A percentile compares a stretch with the other conserved stretches of the same genome.
phyloP scores from a whole-genome alignment of 2,329 filamentous ascomycete species.

The Alternaria triticina region DNA sequence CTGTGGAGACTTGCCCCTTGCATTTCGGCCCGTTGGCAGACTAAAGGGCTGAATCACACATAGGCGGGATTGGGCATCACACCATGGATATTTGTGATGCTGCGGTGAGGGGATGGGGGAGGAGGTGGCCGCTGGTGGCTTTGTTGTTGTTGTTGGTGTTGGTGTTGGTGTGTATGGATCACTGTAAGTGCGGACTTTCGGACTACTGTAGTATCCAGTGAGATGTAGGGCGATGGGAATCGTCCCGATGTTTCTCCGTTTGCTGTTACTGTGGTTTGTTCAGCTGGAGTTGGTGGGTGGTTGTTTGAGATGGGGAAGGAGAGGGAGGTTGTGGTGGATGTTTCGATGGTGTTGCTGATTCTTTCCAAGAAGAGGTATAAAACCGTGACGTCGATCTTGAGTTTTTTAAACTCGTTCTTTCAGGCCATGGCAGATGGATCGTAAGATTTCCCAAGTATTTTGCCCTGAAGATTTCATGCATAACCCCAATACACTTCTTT shows the following conservation, averaged over 20 bases:
- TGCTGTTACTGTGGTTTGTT: too few relatives aligned
- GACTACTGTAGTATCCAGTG: too few relatives aligned
- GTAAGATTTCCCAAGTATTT: background rate
- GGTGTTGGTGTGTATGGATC: too few relatives aligned
- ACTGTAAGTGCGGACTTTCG: too few relatives aligned
- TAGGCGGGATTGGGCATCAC: background rate
- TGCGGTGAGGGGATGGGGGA: background rate
- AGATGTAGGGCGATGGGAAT: too few relatives aligned
- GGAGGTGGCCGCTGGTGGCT: background rate
- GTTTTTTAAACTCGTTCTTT: background rate
- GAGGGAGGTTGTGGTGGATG: too few relatives aligned
- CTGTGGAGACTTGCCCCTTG: background rate
- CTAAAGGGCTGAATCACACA: background rate
- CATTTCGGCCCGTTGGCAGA: background rate
- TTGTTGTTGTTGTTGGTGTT: background rate
- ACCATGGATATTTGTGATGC: background rate
- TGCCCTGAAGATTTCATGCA: background rate
- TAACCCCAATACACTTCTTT: background rate
- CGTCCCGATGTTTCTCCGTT: too few relatives aligned
- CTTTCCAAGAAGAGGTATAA: too few relatives aligned
- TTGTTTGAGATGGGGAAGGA: too few relatives aligned
- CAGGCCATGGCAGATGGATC: background rate
- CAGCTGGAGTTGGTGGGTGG: too few relatives aligned
- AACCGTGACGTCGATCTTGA: background rate
- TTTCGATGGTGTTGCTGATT: too few relatives aligned